Evolutionary conservation across 345 rosid species (phyloP).

Genomic region (Crucihimalaya himalaica): DNA sequence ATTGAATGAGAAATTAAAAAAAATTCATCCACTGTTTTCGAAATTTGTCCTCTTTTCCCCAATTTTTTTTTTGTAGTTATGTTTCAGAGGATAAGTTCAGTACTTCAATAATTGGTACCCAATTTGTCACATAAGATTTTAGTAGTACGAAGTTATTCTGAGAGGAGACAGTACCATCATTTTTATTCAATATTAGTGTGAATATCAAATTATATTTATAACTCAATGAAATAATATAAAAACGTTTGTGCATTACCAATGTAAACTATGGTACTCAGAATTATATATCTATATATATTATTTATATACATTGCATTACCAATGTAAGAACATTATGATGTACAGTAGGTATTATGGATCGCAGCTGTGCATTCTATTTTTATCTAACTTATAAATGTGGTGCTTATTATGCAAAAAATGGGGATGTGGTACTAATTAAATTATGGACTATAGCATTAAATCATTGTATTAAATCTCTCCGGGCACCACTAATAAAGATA

Average conservation of each 20-base stretch:
- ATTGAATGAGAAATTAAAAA: conserved; percentile 2
- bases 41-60: conserved; percentile 20
- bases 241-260: conserved; percentile 22
- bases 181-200: not conserved
- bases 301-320: too few species aligned
- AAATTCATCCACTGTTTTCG: conserved; percentile 32
- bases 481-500: conserved; percentile 6
- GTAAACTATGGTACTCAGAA: not conserved
- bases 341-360: conserved; percentile 29
- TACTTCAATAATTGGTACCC: conserved; percentile 41
- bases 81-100: conserved; percentile 40
- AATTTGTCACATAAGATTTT: conserved; percentile 36
- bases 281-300: not conserved
- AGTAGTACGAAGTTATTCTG: conserved; percentile 35
- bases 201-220: not conserved
- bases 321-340: conserved; percentile 4
- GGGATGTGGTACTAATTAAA: not conserved
- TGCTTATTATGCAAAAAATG: not conserved
- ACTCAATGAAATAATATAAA: not conserved
- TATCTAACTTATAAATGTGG: conserved; percentile 26
- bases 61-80: conserved; percentile 8
- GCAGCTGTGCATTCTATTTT: conserved; percentile 38
- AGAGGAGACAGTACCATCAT: conserved; percentile 20
- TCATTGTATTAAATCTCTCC: not conserved
- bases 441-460: conserved; percentile 5